Percentiles rank a stretch among this genome's conserved stretches.
Conservation (phyloP, 75 land plant species). For the Larix kaempferi region DNA sequence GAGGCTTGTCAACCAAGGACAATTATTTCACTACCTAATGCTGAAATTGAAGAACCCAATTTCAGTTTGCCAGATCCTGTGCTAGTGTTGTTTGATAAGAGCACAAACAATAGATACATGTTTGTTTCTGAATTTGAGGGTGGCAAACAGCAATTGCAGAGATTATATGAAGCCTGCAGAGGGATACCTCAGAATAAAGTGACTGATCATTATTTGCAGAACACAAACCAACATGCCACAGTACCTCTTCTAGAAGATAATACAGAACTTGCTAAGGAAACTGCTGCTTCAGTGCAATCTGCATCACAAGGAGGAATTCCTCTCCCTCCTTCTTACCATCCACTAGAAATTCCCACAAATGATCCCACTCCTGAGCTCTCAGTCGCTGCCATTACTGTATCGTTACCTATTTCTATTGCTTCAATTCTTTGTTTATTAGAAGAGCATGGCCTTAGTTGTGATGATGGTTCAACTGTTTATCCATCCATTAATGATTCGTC, state of each 20-base stretch:
- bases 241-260: slow-evolving; percentile 41
- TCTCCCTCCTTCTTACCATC: not conserved
- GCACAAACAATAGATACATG: slow-evolving; percentile 46
- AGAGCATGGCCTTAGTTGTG: no score
- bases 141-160: slow-evolving; percentile 65
- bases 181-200: slow-evolving; percentile 50
- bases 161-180: slow-evolving; percentile 80
- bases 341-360: no score
- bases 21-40: slow-evolving; percentile 63
- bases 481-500: no score
- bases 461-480: no score
- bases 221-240: no score
- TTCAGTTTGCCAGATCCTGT: slow-evolving; percentile 60
- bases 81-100: slow-evolving; percentile 51
- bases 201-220: not conserved
- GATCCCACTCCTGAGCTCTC: no score
- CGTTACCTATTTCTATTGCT: no score
- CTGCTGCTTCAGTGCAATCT: slow-evolving; percentile 69
- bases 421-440: no score
- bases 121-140: slow-evolving; percentile 60
- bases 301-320: slow-evolving; percentile 42
- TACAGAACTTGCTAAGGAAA: slow-evolving; percentile 57
- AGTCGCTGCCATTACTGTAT: no score
- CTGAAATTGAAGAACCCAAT: slow-evolving; percentile 73
- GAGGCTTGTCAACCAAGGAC: no score